Conservation (phyloP, 305 asterid species). For the Solanum hybrid region DNA sequence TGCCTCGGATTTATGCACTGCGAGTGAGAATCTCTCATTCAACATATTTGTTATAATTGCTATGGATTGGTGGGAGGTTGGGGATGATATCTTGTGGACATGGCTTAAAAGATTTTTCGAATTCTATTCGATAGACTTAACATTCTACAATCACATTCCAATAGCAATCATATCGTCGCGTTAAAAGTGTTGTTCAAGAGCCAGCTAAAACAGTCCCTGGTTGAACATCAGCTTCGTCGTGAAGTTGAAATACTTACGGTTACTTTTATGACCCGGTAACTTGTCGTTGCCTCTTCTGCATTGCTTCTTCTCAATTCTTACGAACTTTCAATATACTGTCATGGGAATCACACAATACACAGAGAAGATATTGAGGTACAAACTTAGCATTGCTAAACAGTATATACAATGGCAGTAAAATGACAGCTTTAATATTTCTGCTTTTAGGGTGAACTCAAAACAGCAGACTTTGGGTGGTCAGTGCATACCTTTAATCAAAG, state of each 20-base stretch:
- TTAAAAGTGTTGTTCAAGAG: conserved; percentile 76
- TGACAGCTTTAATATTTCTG: not conserved
- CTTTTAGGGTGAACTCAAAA: conserved; percentile 66
- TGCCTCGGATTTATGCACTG: not conserved
- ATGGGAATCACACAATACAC: too few relatives aligned
- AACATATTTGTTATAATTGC: not conserved
- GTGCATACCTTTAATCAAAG: conserved; percentile 44
- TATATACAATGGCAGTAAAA: not conserved
- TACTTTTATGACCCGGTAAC: conserved; percentile 78
- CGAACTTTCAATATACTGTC: not conserved
- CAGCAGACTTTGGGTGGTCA: too few relatives aligned
- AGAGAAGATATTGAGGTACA: too few relatives aligned
- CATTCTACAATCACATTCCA: not conserved
- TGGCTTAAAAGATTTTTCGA: not conserved
- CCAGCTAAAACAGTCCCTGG: conserved; percentile 85
- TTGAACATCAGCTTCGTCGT: conserved; percentile 75
- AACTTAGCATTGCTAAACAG: too few relatives aligned
- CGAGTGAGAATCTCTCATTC: not conserved
- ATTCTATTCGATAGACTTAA: not conserved
- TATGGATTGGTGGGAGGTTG: not conserved
- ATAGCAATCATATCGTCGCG: conserved; percentile 65
- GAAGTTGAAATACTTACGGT: conserved; percentile 29
- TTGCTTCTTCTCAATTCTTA: not conserved
- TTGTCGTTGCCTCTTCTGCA: not conserved
- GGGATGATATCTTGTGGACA: not conserved